Evolutionary conservation across 1,139 yeast species (phyloP).

Genomic region (Pichia cactophila): DNA sequence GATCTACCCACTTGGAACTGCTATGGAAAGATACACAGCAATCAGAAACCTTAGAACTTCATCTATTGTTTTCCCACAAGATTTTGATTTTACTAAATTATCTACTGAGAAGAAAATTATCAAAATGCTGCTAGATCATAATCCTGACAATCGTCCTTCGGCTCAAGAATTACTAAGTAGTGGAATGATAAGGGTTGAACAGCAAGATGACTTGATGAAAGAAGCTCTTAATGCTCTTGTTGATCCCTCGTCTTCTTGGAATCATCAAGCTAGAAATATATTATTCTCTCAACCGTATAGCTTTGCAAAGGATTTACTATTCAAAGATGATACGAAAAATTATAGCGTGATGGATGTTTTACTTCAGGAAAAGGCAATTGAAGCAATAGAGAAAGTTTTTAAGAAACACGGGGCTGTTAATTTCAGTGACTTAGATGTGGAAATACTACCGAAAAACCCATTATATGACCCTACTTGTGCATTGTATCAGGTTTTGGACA

Average conservation of each 20-base stretch:
- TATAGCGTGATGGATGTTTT: constrained; percentile 32
- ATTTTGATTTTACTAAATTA: constrained; percentile 46
- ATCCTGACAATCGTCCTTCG: constrained; percentile 70
- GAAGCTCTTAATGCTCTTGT: constrained; percentile 81
- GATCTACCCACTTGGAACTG: constrained; percentile 76
- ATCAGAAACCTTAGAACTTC: constrained; percentile 55
- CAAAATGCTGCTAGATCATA: constrained; percentile 59
- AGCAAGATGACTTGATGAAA: constrained; percentile 81
- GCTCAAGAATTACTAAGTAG: constrained; percentile 70
- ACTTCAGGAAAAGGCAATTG: constrained; percentile 43
- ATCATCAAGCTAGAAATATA: constrained; percentile 81
- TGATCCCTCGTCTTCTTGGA: constrained; percentile 91
- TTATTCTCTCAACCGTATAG: constrained; percentile 78
- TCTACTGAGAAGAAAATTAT: constrained; percentile 61
- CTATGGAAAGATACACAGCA: constrained; percentile 83
- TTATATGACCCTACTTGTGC: constrained; percentile 51
- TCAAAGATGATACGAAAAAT: constrained; percentile 41
- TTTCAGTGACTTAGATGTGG: constrained; percentile 48
- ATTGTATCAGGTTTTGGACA: constrained; percentile 75
- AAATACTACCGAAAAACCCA: constrained; percentile 76
- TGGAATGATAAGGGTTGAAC: constrained; percentile 79
- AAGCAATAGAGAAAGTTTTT: constrained; percentile 54
- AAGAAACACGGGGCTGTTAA: constrained; percentile 82
- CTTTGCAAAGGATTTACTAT: constrained; percentile 73
- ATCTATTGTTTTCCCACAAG: constrained; percentile 57